Conservation (phyloP, 139 green algal species). For the Micromonas pusilla region DNA sequence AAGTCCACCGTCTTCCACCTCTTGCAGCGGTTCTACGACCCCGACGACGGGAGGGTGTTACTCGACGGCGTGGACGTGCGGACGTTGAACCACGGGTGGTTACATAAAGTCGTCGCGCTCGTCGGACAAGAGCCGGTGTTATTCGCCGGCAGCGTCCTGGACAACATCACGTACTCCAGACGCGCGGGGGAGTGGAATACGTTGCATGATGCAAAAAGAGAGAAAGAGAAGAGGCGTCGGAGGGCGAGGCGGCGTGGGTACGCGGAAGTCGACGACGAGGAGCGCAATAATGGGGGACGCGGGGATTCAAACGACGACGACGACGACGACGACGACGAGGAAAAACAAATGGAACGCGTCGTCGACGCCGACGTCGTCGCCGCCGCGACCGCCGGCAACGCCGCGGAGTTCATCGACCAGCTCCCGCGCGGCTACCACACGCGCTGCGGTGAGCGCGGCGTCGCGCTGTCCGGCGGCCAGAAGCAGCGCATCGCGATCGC, state of each 20-base stretch:
- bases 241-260: too few species aligned
- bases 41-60: constrained; percentile 5
- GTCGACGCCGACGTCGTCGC: constrained; percentile 4
- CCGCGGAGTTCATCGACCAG: constrained; percentile 8
- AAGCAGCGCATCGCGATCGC: constrained; percentile 47
- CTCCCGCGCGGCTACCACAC: constrained; percentile 41
- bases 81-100: not conserved
- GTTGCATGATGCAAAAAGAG: too few species aligned
- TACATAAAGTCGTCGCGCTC: constrained; percentile 41
- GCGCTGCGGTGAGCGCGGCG: constrained; percentile 44
- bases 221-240: not conserved
- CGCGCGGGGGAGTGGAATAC: not conserved
- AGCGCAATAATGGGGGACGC: not conserved
- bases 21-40: constrained; percentile 74
- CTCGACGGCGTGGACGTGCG: constrained; percentile 10
- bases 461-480: constrained; percentile 44
- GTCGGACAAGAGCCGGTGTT: constrained; percentile 73
- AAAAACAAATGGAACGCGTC: constrained; percentile 11
- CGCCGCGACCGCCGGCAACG: constrained; percentile 18
- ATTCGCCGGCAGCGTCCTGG: not conserved
- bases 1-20: constrained; percentile 44
- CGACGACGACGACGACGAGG: not conserved
- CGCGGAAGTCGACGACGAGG: too few species aligned
- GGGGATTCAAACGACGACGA: not conserved
- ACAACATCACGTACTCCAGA: constrained; percentile 17